Base-by-base conservation (phyloP, 148 eudicot genomes). In the Spergularia bocconei region DNA sequence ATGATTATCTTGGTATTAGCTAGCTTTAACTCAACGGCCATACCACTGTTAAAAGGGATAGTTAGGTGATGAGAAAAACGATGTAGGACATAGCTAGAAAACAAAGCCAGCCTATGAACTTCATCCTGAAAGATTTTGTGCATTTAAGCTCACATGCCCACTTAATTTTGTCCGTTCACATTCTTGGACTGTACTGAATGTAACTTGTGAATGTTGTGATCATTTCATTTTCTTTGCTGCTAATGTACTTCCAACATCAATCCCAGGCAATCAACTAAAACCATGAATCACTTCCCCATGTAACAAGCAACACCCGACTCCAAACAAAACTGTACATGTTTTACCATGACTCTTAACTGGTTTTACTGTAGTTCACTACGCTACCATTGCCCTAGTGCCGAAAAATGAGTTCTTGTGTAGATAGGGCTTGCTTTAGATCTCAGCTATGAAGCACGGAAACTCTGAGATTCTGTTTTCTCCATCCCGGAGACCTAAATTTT, bases 251-350 rank as follows among this genome's bases (percentile, higher is more conserved):
- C 0, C 9, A 44, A 44, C 73, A 25, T 67, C 56, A 11, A 25
- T 63, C 39, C 19, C 59, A 53, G 78, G 82, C 75, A 77, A 81
- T 67, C 70, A 54, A 66, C 54, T 52, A 70, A 63, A 75, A 77
- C 87, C 77, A 79, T 72, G 50, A 36, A 76, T 33, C 15, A 20
- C 68, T 75, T 65, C 74, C 78, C 73, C 59, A 58, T 29, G 33
- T 66, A 36, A 38, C 47, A 72, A 72, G 70, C 55, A 53, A 57
- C 48, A 60, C 15, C 65, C 21, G 17, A 7, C 7, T 52, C 69
- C 36, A 17, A 63, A 44, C 17, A 68, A 52, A 63, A 9, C 25
- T 4, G 7, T 36, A 68, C 56, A 23, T 56, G 53, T 75, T 67
- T 56, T 11, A 67, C 67, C 57, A 15, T 69, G 39, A 11, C 68